Conservation (phyloP, 2,329 filamentous ascomycete species). For the Pseudophaeomoniella oleicola region DNA sequence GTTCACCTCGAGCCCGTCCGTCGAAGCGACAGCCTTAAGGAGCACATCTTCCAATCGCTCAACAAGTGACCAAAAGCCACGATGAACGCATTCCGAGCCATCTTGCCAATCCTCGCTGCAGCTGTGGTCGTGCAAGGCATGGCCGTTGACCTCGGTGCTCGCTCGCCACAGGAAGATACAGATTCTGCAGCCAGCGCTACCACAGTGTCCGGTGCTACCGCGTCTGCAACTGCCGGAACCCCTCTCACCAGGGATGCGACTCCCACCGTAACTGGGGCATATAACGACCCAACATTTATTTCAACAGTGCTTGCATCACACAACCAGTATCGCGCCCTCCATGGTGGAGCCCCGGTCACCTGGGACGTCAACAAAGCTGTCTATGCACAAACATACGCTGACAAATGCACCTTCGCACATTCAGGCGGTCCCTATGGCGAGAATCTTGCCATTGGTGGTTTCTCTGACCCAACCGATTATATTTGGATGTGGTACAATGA, state of each 20-base stretch:
- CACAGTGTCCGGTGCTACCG: no score
- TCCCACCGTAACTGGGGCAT: neutral
- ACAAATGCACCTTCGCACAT: conserved; percentile 57
- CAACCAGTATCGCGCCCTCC: conserved; percentile 74
- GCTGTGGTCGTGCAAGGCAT: no score
- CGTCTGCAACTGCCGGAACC: no score
- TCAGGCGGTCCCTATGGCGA: conserved; percentile 57
- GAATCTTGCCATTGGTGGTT: conserved; percentile 57
- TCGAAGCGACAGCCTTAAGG: no score
- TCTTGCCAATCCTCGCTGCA: no score
- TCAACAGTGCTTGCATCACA: conserved; percentile 48
- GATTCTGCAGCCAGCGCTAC: no score
- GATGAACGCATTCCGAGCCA: no score
- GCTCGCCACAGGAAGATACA: no score
- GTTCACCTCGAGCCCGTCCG: no score
- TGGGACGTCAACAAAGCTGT: conserved; percentile 52
- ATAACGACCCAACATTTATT: neutral
- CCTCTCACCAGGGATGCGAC: neutral
- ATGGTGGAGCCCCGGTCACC: conserved; percentile 49
- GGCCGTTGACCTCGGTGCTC: no score
- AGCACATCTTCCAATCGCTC: no score
- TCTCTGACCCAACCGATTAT: conserved; percentile 23
- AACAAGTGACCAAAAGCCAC: no score
- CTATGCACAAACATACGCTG: conserved; percentile 50
- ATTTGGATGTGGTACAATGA: conserved; percentile 57